Conservation (phyloP, 2,329 filamentous ascomycete species). For the Alternaria sp. region DNA sequence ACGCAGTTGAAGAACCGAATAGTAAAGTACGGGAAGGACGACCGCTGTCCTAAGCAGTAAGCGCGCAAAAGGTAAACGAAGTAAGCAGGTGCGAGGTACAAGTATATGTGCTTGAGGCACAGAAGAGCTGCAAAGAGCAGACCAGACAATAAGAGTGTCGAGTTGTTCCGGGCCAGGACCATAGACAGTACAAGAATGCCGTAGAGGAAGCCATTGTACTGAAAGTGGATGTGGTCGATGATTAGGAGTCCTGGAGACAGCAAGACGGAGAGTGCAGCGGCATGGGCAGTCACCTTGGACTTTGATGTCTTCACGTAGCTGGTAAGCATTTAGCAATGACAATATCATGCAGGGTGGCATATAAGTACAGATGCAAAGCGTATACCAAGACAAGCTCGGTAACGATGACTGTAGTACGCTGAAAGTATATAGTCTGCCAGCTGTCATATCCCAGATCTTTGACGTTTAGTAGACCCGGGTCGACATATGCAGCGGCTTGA, state of each 20-base stretch:
- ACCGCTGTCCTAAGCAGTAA: slow-evolving; percentile 85
- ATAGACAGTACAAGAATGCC: slow-evolving; percentile 88
- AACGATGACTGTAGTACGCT: slow-evolving; percentile 84
- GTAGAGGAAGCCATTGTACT: slow-evolving; percentile 98
- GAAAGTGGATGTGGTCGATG: slow-evolving; percentile 98
- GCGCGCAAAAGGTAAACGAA: slow-evolving; percentile 90
- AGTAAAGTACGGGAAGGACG: slow-evolving; percentile 71
- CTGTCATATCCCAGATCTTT: slow-evolving; percentile 85
- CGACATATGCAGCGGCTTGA: slow-evolving; percentile 77
- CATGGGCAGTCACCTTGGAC: slow-evolving; percentile 81
- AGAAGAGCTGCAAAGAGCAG: slow-evolving; percentile 84
- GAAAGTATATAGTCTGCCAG: slow-evolving; percentile 94
- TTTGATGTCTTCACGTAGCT: slow-evolving; percentile 81
- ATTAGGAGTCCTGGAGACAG: slow-evolving; percentile 93
- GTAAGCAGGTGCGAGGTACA: slow-evolving; percentile 95
- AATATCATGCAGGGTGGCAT: not conserved
- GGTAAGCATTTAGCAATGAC: slow-evolving; percentile 21
- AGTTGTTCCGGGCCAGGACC: slow-evolving; percentile 78
- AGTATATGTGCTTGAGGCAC: slow-evolving; percentile 97
- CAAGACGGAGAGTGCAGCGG: slow-evolving; percentile 85
- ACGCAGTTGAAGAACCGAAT: slow-evolving; percentile 81
- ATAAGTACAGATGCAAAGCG: slow-evolving; percentile 76
- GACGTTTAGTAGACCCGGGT: slow-evolving; percentile 83
- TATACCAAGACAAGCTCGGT: slow-evolving; percentile 86
- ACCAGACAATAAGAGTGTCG: slow-evolving; percentile 79